Base-by-base conservation (phyloP, 352 stramenopile species). In the Phytophthora pisi region DNA sequence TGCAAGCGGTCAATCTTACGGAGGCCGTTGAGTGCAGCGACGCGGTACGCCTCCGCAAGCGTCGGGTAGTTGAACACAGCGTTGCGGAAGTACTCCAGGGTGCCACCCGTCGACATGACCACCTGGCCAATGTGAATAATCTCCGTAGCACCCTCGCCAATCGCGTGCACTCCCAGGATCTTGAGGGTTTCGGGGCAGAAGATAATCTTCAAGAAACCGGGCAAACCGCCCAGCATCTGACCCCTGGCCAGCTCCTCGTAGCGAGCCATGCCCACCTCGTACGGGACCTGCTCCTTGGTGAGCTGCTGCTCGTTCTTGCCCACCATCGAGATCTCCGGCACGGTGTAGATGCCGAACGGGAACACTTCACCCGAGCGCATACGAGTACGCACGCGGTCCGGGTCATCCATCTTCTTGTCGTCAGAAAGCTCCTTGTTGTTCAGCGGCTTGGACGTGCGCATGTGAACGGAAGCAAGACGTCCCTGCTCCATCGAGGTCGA, bases 31-130 rank as follows among this genome's bases (percentile, higher is more conserved):
- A 93, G 72, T 18, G 87, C 87, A 47, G 87, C 87, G 26, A 95
- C 87, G 13, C 87, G 87, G 71, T 95, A 95, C 15, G 84, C 87
- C 72, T 97, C 91, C 11, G 90, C 90, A 53, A 97, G 75, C 26
- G 90, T 97, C 47, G 91, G 91, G 78, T 96, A 97, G 78, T 97
- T 97, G 74, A 97, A 97, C 61, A 97, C 91, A 23, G 91, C 88
- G 56, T 93, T 93, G 53, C 86, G 84, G 72, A 97, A 97, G 79
- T 97, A 97, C 51, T 96, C 86, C 51, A 97, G 77, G 18, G 84
- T 92, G 42, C 88, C 89, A 49, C 77, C 88, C 28, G 84, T 95
- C 13, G 87, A 90, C 84, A 95, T 95, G 24, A 92, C 87, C 23
- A 95, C 87, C 62, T 96, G 88, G 16, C 88, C 88, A 75, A 96